Evolutionary conservation across 2,329 filamentous ascomycete genomes (phyloP).

Genomic region (Ophiostoma sp.): DNA sequence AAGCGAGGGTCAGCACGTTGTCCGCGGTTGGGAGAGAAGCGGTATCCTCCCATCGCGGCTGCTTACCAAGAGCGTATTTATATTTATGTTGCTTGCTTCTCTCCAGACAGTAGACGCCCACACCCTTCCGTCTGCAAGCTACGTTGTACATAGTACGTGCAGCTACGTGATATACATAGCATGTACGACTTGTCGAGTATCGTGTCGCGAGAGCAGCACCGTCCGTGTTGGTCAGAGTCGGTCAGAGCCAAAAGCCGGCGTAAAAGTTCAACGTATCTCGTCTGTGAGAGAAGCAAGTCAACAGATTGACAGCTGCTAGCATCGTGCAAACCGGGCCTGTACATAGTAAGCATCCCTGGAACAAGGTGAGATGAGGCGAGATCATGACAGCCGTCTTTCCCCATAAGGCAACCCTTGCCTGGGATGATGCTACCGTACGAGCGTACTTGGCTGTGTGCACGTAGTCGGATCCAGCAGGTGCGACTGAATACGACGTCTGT

Average conservation of each 20-base stretch:
- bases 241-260: too few species aligned
- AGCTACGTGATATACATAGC: neutral
- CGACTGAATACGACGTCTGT: neutral
- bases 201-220: too few species aligned
- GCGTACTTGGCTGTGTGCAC: neutral
- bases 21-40: neutral
- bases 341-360: too few species aligned
- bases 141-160: neutral
- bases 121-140: neutral
- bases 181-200: neutral
- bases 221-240: too few species aligned
- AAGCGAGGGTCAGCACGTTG: neutral
- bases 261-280: too few species aligned
- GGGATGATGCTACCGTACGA: neutral
- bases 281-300: too few species aligned
- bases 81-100: too few species aligned
- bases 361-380: neutral
- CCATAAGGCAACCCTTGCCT: slow-evolving; percentile 1
- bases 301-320: too few species aligned
- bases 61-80: neutral
- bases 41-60: neutral
- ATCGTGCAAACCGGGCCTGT: too few species aligned
- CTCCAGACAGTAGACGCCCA: neutral
- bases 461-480: neutral
- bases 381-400: neutral